A percentile compares a stretch with the other conserved stretches of the same genome.
phyloP scores from a whole-genome alignment of 2,329 filamentous ascomycete genomes.

The Endothia cerciana region DNA sequence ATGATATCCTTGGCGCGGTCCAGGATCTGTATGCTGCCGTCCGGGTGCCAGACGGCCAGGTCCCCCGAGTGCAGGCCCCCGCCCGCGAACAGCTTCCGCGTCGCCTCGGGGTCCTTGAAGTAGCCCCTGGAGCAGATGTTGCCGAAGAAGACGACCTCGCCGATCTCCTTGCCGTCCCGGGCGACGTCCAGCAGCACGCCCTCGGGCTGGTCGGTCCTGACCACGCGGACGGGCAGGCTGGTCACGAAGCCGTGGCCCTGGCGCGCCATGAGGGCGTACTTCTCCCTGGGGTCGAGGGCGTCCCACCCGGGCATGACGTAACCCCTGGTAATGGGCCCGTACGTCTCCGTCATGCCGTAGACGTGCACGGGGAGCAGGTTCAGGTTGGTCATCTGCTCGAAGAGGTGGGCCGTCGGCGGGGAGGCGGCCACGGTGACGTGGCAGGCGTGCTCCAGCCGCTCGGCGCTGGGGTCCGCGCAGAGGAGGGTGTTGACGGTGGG shows the following conservation, averaged over 20 bases:
- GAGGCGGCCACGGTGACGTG: conserved; percentile 91
- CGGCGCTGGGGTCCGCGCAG: conserved; percentile 78
- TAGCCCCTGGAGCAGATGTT: conserved; percentile 94
- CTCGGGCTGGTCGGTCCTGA: conserved; percentile 76
- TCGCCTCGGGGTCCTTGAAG: conserved; percentile 87
- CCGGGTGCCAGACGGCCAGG: conserved; percentile 88
- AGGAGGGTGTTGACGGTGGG: conserved; percentile 96
- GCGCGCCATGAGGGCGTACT: conserved; percentile 86
- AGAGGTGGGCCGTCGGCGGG: conserved; percentile 86
- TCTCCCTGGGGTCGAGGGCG: conserved; percentile 70
- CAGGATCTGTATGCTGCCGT: conserved; percentile 88
- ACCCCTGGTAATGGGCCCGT: conserved; percentile 93
- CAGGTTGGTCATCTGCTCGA: conserved; percentile 81
- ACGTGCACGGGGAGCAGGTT: conserved; percentile 93
- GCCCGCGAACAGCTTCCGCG: conserved; percentile 82
- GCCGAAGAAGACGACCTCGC: conserved; percentile 73
- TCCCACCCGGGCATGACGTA: conserved; percentile 89
- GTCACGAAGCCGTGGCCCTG: conserved; percentile 93
- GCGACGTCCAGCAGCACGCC: conserved; percentile 62
- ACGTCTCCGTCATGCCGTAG: conserved; percentile 87
- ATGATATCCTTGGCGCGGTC: conserved; percentile 98
- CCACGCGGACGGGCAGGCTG: conserved; percentile 77
- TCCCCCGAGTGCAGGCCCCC: conserved; percentile 89
- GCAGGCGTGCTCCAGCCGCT: conserved; percentile 69
- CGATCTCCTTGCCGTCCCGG: conserved; percentile 53